These are phyloP conservation scores for Erythrophleum ivorense DNA, from an alignment of 331 rosid species.

Conservation along the genomic window DNA sequence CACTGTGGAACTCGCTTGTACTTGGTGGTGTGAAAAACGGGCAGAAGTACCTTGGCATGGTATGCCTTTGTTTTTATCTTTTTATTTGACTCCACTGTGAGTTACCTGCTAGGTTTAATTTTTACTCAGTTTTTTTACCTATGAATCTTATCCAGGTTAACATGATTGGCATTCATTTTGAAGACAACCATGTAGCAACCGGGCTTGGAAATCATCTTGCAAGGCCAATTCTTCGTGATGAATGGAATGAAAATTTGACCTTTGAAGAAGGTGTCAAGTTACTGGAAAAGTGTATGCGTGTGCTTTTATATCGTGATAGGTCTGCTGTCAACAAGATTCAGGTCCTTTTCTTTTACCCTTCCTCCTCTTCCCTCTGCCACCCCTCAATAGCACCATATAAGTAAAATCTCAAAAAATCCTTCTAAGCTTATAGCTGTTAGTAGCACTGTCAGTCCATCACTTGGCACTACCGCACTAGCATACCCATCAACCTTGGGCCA, in stretches of 20 bases:
- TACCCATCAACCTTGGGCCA: neutral
- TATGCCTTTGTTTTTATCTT: slow-evolving; percentile 29
- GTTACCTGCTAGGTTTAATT: neutral
- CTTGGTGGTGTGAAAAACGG: slow-evolving; percentile 79
- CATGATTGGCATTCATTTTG: slow-evolving; percentile 77
- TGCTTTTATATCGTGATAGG: slow-evolving; percentile 79
- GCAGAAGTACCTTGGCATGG: slow-evolving; percentile 77
- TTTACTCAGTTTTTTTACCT: slow-evolving; percentile 9
- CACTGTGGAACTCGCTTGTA: slow-evolving; percentile 73
- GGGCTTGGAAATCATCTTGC: slow-evolving; percentile 83
- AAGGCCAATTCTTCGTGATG: slow-evolving; percentile 79
- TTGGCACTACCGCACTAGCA: too few relatives aligned
- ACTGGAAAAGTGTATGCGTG: slow-evolving; percentile 82
- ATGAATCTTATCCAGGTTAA: slow-evolving; percentile 51
- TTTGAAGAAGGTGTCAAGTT: slow-evolving; percentile 77
- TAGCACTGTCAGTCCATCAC: neutral
- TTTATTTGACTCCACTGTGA: neutral
- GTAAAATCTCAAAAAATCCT: neutral
- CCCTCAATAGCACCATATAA: neutral
- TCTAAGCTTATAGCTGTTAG: neutral
- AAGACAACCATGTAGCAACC: slow-evolving; percentile 71
- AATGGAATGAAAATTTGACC: slow-evolving; percentile 73
- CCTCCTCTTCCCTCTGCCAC: neutral
- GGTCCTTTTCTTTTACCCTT: slow-evolving; percentile 46
- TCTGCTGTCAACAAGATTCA: slow-evolving; percentile 84